phyloP scores from a whole-genome alignment of 192 early-diverging fungal species.

The Coemansia umbellata region DNA sequence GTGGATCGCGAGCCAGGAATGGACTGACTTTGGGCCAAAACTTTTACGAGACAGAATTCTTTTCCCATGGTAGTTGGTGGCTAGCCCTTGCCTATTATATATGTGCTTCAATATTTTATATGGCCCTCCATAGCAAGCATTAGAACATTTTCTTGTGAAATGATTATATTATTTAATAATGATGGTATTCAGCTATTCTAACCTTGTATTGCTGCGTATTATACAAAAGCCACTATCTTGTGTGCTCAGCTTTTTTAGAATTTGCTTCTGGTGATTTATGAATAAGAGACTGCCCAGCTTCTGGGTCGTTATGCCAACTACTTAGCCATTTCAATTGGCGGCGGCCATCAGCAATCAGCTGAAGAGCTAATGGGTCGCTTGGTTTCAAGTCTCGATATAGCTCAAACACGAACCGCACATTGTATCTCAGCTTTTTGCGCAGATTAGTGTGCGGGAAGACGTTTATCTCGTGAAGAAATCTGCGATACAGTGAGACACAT shows the following conservation, averaged over 20 bases:
- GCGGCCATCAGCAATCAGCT: conserved; percentile 15
- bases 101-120: too few species aligned
- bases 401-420: conserved; percentile 40
- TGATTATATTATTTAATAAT: neutral
- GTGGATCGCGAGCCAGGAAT: conserved; percentile 73
- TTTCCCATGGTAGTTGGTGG: conserved; percentile 58
- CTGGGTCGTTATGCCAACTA: conserved; percentile 15
- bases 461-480: conserved; percentile 6
- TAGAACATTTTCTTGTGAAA: neutral
- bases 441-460: conserved; percentile 15
- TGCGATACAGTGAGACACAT: conserved; percentile 25
- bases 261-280: conserved; percentile 1
- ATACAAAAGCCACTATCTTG: too few species aligned
- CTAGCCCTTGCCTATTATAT: too few species aligned
- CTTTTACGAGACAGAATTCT: conserved; percentile 61
- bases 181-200: too few species aligned
- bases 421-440: conserved; percentile 29
- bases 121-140: too few species aligned
- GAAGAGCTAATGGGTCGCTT: neutral
- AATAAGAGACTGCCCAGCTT: conserved; percentile 1
- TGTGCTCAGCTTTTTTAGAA: too few species aligned
- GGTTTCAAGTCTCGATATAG: conserved; percentile 34
- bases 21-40: conserved; percentile 66
- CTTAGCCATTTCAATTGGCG: conserved; percentile 28
- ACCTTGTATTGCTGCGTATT: too few species aligned